These are phyloP conservation scores for Penicillium sp. DNA, from an alignment of 2,329 filamentous ascomycete species.

Conservation along the genomic window DNA sequence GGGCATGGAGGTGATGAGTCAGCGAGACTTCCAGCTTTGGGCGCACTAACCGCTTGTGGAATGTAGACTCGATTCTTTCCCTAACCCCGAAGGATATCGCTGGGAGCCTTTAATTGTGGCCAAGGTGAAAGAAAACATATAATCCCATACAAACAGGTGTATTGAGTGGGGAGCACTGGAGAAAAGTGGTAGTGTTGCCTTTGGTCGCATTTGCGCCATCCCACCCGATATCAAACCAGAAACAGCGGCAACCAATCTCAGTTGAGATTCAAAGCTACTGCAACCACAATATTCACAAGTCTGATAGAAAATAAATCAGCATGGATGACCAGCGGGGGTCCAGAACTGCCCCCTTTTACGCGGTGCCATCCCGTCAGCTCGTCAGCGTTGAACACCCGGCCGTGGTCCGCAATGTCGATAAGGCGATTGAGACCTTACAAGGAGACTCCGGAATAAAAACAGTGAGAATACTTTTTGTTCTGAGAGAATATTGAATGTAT, in stretches of 20 bases:
- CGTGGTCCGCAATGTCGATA: constrained; percentile 63
- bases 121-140: background rate
- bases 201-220: background rate
- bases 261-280: background rate
- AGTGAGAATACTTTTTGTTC: constrained; percentile 34
- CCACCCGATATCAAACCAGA: background rate
- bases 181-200: background rate
- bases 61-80: constrained; percentile 13
- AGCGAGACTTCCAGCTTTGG: background rate
- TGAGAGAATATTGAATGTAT: background rate
- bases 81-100: background rate
- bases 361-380: constrained; percentile 53
- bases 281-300: background rate
- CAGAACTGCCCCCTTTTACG: constrained; percentile 48
- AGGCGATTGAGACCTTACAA: constrained; percentile 62
- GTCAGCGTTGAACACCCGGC: constrained; percentile 67
- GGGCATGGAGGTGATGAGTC: background rate
- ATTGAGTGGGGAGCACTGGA: background rate
- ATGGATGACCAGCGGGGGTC: constrained; percentile 26
- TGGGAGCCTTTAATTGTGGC: background rate
- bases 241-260: background rate
- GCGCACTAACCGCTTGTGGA: constrained; percentile 11
- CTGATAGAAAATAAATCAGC: background rate
- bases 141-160: too few relatives aligned
- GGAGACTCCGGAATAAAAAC: constrained; percentile 54